phyloP scores from a whole-genome alignment of 768 basidiomycete species.

The Mycena floridula region DNA sequence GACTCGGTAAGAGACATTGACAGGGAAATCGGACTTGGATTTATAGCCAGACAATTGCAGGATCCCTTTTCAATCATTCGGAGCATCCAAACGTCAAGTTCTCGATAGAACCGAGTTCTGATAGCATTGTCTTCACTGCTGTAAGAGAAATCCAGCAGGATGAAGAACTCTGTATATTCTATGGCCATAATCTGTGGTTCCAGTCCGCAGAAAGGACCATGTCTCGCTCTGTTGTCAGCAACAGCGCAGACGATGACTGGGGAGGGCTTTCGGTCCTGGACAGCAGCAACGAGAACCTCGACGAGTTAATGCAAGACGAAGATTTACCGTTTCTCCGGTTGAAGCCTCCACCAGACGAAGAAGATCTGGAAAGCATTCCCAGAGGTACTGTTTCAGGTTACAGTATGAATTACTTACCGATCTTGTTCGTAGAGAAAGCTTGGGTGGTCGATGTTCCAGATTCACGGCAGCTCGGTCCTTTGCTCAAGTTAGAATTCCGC shows the following conservation, averaged over 20 bases:
- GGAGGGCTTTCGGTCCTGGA: slow-evolving; percentile 31
- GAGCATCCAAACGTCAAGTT: slow-evolving; percentile 66
- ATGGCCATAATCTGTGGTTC: slow-evolving; percentile 66
- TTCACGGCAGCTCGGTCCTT: slow-evolving; percentile 45
- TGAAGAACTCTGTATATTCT: slow-evolving; percentile 79
- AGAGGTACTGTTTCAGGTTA: slow-evolving; percentile 34
- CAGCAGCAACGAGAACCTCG: slow-evolving; percentile 19
- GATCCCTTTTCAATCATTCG: slow-evolving; percentile 81
- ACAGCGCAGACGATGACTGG: slow-evolving; percentile 37
- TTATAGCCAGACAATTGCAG: slow-evolving; percentile 27
- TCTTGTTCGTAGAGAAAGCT: slow-evolving; percentile 43
- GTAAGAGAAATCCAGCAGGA: slow-evolving; percentile 42
- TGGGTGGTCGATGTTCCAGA: slow-evolving; percentile 78
- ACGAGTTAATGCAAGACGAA: slow-evolving; percentile 48
- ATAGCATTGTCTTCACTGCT: slow-evolving; percentile 61
- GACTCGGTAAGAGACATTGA: slow-evolving; percentile 51
- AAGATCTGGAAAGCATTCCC: slow-evolving; percentile 46
- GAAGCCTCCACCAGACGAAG: slow-evolving; percentile 60
- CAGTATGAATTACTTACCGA: background rate
- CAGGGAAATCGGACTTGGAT: background rate
- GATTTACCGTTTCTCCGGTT: slow-evolving; percentile 62
- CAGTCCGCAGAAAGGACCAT: slow-evolving; percentile 26
- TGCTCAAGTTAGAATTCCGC: slow-evolving; percentile 49
- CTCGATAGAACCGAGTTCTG: slow-evolving; percentile 40
- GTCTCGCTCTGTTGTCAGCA: slow-evolving; percentile 3